Evolutionary conservation across 2,329 filamentous ascomycete species (phyloP).

Genomic region (Aureobasidium sp.): DNA sequence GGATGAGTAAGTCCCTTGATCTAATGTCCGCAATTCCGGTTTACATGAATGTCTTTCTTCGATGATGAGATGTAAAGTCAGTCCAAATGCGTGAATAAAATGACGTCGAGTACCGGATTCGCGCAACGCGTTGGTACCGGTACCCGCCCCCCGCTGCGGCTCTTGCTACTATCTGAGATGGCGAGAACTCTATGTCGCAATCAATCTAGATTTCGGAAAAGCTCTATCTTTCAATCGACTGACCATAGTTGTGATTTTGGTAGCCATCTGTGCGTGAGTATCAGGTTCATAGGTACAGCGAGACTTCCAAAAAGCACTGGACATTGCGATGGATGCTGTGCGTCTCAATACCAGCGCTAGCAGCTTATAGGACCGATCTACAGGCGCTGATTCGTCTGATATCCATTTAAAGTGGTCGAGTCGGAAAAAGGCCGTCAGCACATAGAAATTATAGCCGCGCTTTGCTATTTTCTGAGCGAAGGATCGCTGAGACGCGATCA

Average conservation of each 20-base stretch:
- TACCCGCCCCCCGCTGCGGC: not conserved
- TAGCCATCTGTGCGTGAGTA: not conserved
- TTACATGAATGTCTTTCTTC: not conserved
- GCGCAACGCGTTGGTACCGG: not conserved
- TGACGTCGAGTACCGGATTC: not conserved
- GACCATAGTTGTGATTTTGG: not conserved
- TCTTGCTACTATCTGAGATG: not conserved
- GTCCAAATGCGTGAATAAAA: not conserved
- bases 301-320: not conserved
- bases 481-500: not conserved
- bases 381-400: conserved; percentile 1
- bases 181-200: not conserved
- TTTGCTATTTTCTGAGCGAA: too few species aligned
- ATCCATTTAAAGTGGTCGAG: not conserved
- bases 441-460: not conserved
- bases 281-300: not conserved
- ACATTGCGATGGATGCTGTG: not conserved
- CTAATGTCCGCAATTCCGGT: not conserved
- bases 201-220: not conserved
- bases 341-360: not conserved
- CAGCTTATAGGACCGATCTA: conserved; percentile 5
- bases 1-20: not conserved
- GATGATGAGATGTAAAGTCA: conserved; percentile 2
- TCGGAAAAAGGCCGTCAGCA: not conserved
- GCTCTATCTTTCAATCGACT: not conserved